phyloP scores from a whole-genome alignment of 768 basidiomycete genomes.

The Leccinellum albellum region DNA sequence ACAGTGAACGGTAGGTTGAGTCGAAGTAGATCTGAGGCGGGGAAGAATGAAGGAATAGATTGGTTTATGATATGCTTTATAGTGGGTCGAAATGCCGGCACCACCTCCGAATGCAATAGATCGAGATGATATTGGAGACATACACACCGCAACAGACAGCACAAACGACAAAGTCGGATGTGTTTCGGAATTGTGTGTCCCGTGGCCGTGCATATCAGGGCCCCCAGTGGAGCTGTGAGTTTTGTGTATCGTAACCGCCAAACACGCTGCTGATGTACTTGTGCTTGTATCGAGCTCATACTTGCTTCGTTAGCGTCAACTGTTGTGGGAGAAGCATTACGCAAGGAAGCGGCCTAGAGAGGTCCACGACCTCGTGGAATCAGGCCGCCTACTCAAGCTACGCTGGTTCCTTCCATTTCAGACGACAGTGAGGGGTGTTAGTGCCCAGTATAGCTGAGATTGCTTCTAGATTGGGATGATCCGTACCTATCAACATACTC shows the following conservation, averaged over 20 bases:
- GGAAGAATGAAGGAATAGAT: neutral
- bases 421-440: conserved; percentile 14
- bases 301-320: conserved; percentile 1
- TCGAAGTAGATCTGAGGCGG: neutral
- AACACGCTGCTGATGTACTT: conserved; percentile 1
- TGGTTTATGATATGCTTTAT: conserved; percentile 15
- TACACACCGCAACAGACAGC: conserved; percentile 12
- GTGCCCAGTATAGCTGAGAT: neutral
- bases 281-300: conserved; percentile 7
- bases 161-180: conserved; percentile 6
- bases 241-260: conserved; percentile 14
- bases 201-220: conserved; percentile 14
- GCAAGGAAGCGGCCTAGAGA: conserved; percentile 12
- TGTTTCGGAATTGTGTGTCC: conserved; percentile 16
- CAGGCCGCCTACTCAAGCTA: conserved; percentile 3
- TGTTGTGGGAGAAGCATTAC: conserved; percentile 18
- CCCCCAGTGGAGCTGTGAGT: conserved; percentile 18
- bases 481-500: neutral
- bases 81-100: conserved; percentile 6
- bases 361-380: conserved; percentile 20
- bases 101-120: conserved; percentile 2
- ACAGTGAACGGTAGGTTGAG: neutral
- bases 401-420: conserved; percentile 18
- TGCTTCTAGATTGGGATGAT: conserved; percentile 9
- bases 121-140: neutral